phyloP scores from a whole-genome alignment of 2,329 filamentous ascomycete genomes.

The Botrytis cinerea region DNA sequence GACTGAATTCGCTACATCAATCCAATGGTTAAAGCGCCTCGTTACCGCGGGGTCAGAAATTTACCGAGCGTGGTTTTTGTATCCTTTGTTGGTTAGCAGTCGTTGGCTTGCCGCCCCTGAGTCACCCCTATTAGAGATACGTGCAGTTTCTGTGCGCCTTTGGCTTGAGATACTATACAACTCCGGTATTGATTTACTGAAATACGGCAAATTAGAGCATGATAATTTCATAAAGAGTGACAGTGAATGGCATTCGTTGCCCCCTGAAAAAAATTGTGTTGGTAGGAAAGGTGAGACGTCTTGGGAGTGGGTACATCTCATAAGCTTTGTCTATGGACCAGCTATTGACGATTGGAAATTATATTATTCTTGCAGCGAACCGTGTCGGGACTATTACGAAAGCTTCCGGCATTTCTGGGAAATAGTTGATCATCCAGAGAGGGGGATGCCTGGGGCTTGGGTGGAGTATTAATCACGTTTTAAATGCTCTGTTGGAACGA shows the following conservation, averaged over 20 bases:
- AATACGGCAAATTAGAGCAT: background rate
- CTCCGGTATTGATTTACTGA: background rate
- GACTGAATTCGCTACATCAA: fast-evolving
- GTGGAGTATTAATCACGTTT: background rate
- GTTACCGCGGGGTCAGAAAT: fast-evolving
- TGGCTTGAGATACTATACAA: background rate
- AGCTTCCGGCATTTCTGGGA: background rate
- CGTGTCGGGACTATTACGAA: background rate
- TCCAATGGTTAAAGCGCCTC: background rate
- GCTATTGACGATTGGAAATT: background rate
- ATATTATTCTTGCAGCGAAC: background rate
- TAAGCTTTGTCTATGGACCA: background rate
- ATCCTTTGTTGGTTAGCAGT: too few relatives aligned
- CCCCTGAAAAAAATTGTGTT: too few relatives aligned
- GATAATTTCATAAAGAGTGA: background rate
- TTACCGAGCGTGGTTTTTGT: background rate
- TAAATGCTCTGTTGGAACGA: fast-evolving
- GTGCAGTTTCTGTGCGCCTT: background rate
- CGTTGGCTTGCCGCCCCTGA: too few relatives aligned
- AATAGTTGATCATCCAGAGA: background rate
- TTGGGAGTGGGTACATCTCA: too few relatives aligned
- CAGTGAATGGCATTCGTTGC: too few relatives aligned
- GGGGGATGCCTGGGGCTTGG: slow-evolving; percentile 9
- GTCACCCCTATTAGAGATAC: too few relatives aligned
- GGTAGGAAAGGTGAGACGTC: too few relatives aligned